Evolutionary conservation across 768 basidiomycete genomes (phyloP).

Genomic region (Boletus subcaerulescens): DNA sequence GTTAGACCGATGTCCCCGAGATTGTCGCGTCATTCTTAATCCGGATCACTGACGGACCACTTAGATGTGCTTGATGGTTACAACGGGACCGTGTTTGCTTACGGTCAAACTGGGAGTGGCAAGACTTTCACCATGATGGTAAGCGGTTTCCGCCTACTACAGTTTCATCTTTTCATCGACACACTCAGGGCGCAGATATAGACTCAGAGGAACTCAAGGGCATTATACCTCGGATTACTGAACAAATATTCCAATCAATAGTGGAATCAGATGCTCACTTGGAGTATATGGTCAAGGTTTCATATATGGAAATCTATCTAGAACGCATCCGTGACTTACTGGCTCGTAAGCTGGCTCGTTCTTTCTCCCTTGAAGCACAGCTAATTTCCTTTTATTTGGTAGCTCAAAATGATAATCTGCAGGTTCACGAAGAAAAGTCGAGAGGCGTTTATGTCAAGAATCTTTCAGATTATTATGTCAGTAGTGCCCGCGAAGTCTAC

Average conservation of each 20-base stretch:
- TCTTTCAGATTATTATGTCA: slow-evolving; percentile 96
- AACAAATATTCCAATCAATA: slow-evolving; percentile 98
- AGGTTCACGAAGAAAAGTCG: slow-evolving; percentile 97
- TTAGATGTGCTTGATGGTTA: slow-evolving; percentile 97
- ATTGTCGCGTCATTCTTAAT: slow-evolving; percentile 1
- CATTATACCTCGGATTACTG: slow-evolving; percentile 96
- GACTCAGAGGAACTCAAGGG: slow-evolving; percentile 92
- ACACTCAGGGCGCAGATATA: slow-evolving; percentile 87
- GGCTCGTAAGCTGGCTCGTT: slow-evolving; percentile 64
- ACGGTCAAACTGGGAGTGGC: slow-evolving; percentile 95
- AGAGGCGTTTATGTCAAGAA: slow-evolving; percentile 98
- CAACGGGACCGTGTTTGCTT: slow-evolving; percentile 97
- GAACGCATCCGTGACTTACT: slow-evolving; percentile 94
- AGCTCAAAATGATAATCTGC: slow-evolving; percentile 98
- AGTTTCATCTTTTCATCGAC: slow-evolving; percentile 7
- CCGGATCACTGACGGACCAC: slow-evolving; percentile 17
- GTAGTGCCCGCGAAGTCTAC: slow-evolving; percentile 92
- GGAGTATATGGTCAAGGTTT: slow-evolving; percentile 98
- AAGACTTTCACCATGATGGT: slow-evolving; percentile 99
- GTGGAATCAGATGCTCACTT: slow-evolving; percentile 92
- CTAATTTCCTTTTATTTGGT: slow-evolving; percentile 10
- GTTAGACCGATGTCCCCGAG: not conserved
- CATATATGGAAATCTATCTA: slow-evolving; percentile 99
- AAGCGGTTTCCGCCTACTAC: slow-evolving; percentile 15
- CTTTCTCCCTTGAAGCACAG: not conserved